Conservation (phyloP, 768 basidiomycete species). For the Galerina marginata region DNA sequence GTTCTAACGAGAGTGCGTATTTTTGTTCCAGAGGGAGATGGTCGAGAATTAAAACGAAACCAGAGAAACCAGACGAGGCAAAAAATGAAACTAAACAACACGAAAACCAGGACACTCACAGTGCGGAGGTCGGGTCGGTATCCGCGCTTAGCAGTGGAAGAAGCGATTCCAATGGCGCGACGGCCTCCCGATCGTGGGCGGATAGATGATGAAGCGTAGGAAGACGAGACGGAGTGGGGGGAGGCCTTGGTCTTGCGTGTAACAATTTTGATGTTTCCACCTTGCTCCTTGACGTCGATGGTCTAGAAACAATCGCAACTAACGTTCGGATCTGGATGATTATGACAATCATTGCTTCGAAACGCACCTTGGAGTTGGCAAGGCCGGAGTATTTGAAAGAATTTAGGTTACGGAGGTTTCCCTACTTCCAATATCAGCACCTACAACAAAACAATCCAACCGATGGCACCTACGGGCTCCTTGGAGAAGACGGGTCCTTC, state of each 20-base stretch:
- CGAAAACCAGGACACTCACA: conserved; percentile 56
- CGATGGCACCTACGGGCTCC: conserved; percentile 67
- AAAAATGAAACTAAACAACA: conserved; percentile 7
- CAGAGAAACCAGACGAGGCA: conserved; percentile 18
- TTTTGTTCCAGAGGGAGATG: conserved; percentile 4
- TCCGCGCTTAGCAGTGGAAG: conserved; percentile 62
- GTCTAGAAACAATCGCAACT: conserved; percentile 53
- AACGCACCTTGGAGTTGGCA: conserved; percentile 76
- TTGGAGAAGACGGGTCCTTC: conserved; percentile 83
- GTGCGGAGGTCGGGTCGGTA: conserved; percentile 81
- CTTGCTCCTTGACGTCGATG: conserved; percentile 63
- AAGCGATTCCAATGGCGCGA: conserved; percentile 69
- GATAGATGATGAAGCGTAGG: conserved; percentile 55
- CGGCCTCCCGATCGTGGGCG: conserved; percentile 75
- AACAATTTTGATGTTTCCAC: conserved; percentile 61
- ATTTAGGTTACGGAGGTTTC: conserved; percentile 86
- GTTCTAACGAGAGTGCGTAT: conserved; percentile 90
- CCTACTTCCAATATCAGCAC: conserved; percentile 48
- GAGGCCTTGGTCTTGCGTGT: conserved; percentile 70
- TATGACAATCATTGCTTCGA: neutral
- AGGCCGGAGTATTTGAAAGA: conserved; percentile 94
- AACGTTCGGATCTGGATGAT: neutral
- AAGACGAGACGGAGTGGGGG: conserved; percentile 52
- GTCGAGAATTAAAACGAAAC: conserved; percentile 17
- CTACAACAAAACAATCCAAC: neutral